Conservation (phyloP, 1,284 basidiomycete genomes). For the Phellopilus nigrolimitatus region DNA sequence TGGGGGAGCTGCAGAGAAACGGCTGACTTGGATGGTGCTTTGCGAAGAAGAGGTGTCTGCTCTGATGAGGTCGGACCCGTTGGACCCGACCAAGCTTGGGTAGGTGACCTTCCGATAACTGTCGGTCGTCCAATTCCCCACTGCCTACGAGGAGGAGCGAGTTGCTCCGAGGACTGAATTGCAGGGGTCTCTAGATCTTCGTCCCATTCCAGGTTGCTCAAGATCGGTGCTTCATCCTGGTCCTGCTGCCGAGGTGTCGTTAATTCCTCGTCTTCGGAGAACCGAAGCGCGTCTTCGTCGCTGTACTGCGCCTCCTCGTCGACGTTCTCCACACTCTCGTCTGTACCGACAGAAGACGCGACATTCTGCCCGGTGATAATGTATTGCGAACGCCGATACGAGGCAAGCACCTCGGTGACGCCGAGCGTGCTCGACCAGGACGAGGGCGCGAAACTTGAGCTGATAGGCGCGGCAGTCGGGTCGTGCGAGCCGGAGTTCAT, state of each 20-base stretch:
- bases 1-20: conserved; percentile 26
- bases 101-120: neutral
- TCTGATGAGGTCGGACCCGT: conserved; percentile 23
- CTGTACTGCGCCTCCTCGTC: conserved; percentile 32
- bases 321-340: conserved; percentile 34
- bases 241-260: conserved; percentile 23
- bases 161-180: conserved; percentile 16
- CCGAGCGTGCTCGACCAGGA: conserved; percentile 44
- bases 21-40: conserved; percentile 29
- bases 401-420: conserved; percentile 47
- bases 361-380: conserved; percentile 56
- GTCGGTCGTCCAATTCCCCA: neutral
- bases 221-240: too few relatives aligned
- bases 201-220: conserved; percentile 45
- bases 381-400: conserved; percentile 58
- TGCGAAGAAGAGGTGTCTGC: conserved; percentile 41
- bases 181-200: conserved; percentile 28
- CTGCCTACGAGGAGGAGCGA: conserved; percentile 27
- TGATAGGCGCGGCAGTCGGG: conserved; percentile 20
- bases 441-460: conserved; percentile 45
- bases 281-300: conserved; percentile 27
- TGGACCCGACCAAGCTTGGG: conserved; percentile 5
- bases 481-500: neutral
- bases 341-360: conserved; percentile 38
- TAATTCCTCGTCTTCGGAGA: conserved; percentile 28